Evolutionary conservation across 108 stramenopile genomes (phyloP), one percentile per base, ranked within the genome.

Genomic region (Seminavis robusta): DNA sequence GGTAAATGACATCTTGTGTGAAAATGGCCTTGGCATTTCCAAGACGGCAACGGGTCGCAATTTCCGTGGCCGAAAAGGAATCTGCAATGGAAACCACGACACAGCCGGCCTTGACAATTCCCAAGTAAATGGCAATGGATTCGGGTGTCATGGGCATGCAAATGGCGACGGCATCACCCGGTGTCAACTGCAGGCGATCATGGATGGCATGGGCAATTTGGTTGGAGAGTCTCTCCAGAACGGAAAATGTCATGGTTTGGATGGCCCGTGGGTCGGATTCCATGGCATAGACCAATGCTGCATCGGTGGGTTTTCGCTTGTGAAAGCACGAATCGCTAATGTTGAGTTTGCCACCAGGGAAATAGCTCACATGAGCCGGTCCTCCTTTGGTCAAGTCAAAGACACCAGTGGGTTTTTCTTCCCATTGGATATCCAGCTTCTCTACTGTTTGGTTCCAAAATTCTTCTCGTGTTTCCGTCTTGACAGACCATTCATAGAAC

Each of bases 121-220:
- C 68, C 11, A 69, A 44, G 44, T 69, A 69, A 7, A 69, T 56
- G 26, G 61, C 68, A 46, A 69, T 46, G 1, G 47, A 63, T 57
- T 69, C 68, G 4, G 68, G 68, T n/a, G 68, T 69, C 68, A 69
- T 69, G 20, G 68, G 68, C 68, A 69, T 69, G 27, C 68, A 69
- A 47, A 69, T 55, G 4, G 39, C 68, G 5, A 69, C 59, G 3
- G 68, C 68, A 25, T 69, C 68, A 1, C 62, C 62, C 11, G 44
- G 29, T 26, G 34, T 27, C 26, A 62, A 8, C 13, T 42, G 29
- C n/a, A 69, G 37, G 36, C 49, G 55, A 31, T 28, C 6, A 16
- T 38, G 33, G 16, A 69, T 32, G n/a, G 49, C 52, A 37, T 69
- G 47, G 7, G 68, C 68, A 30, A 69, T 63, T 61, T 63, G 68